Percentiles rank a stretch among this genome's conserved stretches.
Conservation (phyloP, 169 alveolate species). For the Plasmodium vivax region DNA sequence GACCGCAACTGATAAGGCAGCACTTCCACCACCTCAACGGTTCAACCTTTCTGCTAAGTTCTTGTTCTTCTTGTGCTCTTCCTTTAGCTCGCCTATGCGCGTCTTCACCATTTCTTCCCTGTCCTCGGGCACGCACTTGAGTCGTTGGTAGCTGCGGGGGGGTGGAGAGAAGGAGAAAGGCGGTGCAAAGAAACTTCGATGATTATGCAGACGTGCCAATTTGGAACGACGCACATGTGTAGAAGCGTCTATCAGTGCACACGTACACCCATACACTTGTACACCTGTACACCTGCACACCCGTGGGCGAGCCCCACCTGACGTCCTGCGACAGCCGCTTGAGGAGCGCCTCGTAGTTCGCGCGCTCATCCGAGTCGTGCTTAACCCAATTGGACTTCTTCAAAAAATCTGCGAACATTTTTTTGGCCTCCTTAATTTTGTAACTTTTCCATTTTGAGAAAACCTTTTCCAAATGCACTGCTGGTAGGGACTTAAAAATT, state of each 20-base stretch:
- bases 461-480: background rate
- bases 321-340: slow-evolving; percentile 7
- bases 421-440: slow-evolving; percentile 47
- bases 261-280: background rate
- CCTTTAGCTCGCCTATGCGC: slow-evolving; percentile 70
- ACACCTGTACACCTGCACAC: too few species aligned
- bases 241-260: background rate
- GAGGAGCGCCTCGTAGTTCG: background rate
- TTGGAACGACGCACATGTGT: background rate
- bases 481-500: slow-evolving; percentile 3
- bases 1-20: background rate
- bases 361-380: slow-evolving; percentile 14
- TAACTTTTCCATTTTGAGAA: slow-evolving; percentile 20
- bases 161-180: background rate
- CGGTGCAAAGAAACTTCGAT: background rate
- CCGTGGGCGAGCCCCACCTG: background rate
- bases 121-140: slow-evolving; percentile 76
- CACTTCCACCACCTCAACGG: background rate
- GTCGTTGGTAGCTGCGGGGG: slow-evolving; percentile 73
- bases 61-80: slow-evolving; percentile 17
- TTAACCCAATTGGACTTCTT: slow-evolving; percentile 42
- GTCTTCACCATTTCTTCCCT: slow-evolving; percentile 76
- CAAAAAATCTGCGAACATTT: slow-evolving; percentile 17
- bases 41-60: slow-evolving; percentile 73
- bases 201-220: background rate